Conservation (phyloP, 208 protist genomes). For the Crithidia thermophila region DNA sequence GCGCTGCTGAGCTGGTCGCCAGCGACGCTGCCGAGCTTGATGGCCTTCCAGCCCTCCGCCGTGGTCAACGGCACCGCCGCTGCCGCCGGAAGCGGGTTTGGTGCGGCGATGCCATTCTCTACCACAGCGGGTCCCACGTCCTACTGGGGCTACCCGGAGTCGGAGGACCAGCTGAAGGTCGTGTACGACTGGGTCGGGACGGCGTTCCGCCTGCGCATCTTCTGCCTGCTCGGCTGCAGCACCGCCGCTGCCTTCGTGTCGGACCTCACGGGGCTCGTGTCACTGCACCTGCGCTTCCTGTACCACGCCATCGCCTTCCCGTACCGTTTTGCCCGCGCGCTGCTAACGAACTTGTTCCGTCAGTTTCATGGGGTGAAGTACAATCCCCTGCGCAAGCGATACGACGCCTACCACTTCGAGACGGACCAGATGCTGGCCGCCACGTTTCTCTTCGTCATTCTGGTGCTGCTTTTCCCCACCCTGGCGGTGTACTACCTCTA, state of each 20-base stretch:
- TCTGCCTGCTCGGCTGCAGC: slow-evolving; percentile 85
- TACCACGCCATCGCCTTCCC: slow-evolving; percentile 72
- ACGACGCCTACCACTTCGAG: slow-evolving; percentile 89
- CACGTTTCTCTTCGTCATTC: slow-evolving; percentile 90
- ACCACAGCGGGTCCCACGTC: neutral
- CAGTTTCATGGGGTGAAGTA: slow-evolving; percentile 92
- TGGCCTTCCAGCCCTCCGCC: slow-evolving; percentile 14
- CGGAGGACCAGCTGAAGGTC: slow-evolving; percentile 22
- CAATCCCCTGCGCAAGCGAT: slow-evolving; percentile 93
- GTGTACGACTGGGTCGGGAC: slow-evolving; percentile 69
- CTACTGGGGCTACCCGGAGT: slow-evolving; percentile 1
- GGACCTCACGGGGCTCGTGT: slow-evolving; percentile 81
- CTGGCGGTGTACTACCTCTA: slow-evolving; percentile 93
- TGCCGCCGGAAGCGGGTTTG: too few species aligned
- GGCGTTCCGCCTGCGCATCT: slow-evolving; percentile 53
- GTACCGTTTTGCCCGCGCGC: slow-evolving; percentile 56
- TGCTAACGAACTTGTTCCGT: slow-evolving; percentile 71
- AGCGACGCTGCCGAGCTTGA: slow-evolving; percentile 25
- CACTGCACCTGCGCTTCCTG: slow-evolving; percentile 81
- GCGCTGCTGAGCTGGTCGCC: slow-evolving; percentile 41
- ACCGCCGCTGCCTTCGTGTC: slow-evolving; percentile 67
- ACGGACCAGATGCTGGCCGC: slow-evolving; percentile 92
- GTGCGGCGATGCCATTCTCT: neutral
- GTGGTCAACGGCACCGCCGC: neutral
- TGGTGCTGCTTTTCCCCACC: slow-evolving; percentile 92